Conservation (phyloP, 805 yeast genomes). For the Tanozyma kutaoensis region DNA sequence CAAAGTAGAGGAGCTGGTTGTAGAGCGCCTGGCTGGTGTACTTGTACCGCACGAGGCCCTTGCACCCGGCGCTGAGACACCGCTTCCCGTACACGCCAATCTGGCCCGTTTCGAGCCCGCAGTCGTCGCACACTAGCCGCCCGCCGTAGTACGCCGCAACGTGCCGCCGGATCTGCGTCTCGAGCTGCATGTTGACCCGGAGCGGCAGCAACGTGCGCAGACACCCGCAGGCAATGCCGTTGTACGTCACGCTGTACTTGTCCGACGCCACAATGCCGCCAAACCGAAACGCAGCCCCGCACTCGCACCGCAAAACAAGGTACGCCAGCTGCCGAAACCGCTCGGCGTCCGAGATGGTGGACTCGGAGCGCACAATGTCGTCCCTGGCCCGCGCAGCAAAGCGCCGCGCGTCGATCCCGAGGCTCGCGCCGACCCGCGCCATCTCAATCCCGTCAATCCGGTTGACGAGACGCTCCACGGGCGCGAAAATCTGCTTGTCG, state of each 20-base stretch:
- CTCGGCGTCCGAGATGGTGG: slow-evolving; percentile 69
- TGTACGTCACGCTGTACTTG: slow-evolving; percentile 45
- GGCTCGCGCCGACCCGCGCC: slow-evolving; percentile 57
- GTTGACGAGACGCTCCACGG: slow-evolving; percentile 77
- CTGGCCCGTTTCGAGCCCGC: slow-evolving; percentile 72
- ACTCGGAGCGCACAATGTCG: slow-evolving; percentile 26
- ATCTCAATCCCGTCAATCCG: slow-evolving; percentile 80
- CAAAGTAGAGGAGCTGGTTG: slow-evolving; percentile 73
- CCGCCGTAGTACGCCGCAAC: slow-evolving; percentile 77
- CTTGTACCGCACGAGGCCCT: slow-evolving; percentile 69
- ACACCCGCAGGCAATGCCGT: slow-evolving; percentile 70
- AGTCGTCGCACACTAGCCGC: slow-evolving; percentile 80
- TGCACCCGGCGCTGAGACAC: slow-evolving; percentile 61
- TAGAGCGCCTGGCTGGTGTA: slow-evolving; percentile 73
- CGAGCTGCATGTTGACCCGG: slow-evolving; percentile 60
- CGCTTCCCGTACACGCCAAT: slow-evolving; percentile 81
- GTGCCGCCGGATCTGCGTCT: slow-evolving; percentile 52
- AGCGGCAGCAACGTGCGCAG: slow-evolving; percentile 34
- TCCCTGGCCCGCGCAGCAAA: slow-evolving; percentile 32
- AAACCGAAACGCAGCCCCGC: slow-evolving; percentile 48
- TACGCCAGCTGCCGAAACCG: slow-evolving; percentile 57
- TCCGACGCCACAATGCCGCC: slow-evolving; percentile 63
- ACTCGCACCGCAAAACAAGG: slow-evolving; percentile 46
- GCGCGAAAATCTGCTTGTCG: slow-evolving; percentile 82
- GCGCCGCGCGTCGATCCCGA: slow-evolving; percentile 66